Conservation (phyloP, 768 basidiomycete genomes). For the Mycena crocata region DNA sequence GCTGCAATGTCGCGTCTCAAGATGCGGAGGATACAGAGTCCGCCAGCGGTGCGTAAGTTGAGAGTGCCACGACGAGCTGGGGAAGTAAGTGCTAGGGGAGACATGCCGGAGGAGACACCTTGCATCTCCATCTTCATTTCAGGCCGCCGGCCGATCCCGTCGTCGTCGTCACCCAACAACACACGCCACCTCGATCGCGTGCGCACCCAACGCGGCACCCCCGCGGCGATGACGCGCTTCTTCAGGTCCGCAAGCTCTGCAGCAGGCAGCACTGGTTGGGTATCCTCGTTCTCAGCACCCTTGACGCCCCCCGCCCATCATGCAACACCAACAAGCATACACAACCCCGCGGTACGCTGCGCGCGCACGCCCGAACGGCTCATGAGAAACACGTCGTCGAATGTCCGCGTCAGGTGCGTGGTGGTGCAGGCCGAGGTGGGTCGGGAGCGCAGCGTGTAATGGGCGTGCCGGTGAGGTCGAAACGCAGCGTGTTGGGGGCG, state of each 20-base stretch:
- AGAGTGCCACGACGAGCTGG: constrained; percentile 56
- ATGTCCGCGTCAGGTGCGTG: constrained; percentile 75
- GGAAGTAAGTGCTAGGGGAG: constrained; percentile 61
- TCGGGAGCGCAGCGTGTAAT: constrained; percentile 71
- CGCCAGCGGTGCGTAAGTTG: constrained; percentile 49
- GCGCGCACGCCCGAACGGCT: constrained; percentile 85
- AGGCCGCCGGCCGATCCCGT: too few species aligned
- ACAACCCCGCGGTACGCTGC: constrained; percentile 86
- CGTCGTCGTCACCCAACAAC: constrained; percentile 56
- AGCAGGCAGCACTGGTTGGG: constrained; percentile 50
- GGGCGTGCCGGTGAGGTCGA: constrained; percentile 81
- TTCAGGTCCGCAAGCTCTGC: constrained; percentile 60
- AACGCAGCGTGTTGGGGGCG: constrained; percentile 64
- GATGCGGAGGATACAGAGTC: constrained; percentile 53
- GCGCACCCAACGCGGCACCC: constrained; percentile 75
- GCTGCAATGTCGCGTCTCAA: constrained; percentile 58
- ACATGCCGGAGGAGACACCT: constrained; percentile 52
- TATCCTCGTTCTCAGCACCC: constrained; percentile 45
- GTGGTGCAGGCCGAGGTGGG: constrained; percentile 91
- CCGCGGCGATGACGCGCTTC: constrained; percentile 73
- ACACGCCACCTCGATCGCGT: constrained; percentile 81
- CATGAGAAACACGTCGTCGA: constrained; percentile 86
- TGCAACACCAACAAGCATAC: constrained; percentile 72
- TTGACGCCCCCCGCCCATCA: constrained; percentile 46
- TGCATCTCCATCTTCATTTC: constrained; percentile 48